Base-by-base conservation (phyloP, 2,329 filamentous ascomycete species). In the Ophiognomonia clavigignenti-juglandacearum region DNA sequence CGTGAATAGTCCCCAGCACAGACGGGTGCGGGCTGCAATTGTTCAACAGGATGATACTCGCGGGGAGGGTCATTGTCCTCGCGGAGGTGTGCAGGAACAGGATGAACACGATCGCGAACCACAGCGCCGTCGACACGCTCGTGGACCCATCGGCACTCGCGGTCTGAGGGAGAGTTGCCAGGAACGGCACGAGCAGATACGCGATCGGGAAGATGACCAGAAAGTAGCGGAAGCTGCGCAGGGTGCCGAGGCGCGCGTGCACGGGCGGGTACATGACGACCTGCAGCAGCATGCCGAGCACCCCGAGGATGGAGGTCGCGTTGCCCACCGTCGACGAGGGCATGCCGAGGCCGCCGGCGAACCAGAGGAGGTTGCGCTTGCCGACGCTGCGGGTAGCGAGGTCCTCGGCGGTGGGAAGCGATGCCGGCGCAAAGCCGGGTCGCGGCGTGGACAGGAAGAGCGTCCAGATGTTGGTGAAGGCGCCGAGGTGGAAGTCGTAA, bases 51-150 rank as follows among this genome's bases (percentile, higher is more conserved):
- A 82, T 80, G 29, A 79, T 78, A 57, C 73, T 77, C 4, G 75
- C 75, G 1, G 78, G 78, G 8, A 78, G 63, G 0, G 75, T 75
- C 56, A 91, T 88, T 0, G 87, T 92, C 23, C 86, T 74, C 0
- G 83, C 86, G 4, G 83, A 71, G 14, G 89, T 86, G 59, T 91
- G 86, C 8, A 89, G 61, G 14, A 80, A 71, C 2, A 88, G 70
- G 2, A 88, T 81, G 2, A 78, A 58, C 0, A 74, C 70, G 48
- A 87, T 82, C 14, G 75, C 75, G 2, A 74, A 64, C 83, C 80
- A 53, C 14, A 52, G 43, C 27, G 85, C 67, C 10, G 45, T 38
- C 6, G 49, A 51, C 1, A 47, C 47, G 4, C 41, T 37, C 6
- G 46, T 42, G 16, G 49, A 42, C 32, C 49, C 49, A 39, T 51